phyloP scores from a whole-genome alignment of 371 early-diverging fungal species.

The Basidiobolus heterosporus region DNA sequence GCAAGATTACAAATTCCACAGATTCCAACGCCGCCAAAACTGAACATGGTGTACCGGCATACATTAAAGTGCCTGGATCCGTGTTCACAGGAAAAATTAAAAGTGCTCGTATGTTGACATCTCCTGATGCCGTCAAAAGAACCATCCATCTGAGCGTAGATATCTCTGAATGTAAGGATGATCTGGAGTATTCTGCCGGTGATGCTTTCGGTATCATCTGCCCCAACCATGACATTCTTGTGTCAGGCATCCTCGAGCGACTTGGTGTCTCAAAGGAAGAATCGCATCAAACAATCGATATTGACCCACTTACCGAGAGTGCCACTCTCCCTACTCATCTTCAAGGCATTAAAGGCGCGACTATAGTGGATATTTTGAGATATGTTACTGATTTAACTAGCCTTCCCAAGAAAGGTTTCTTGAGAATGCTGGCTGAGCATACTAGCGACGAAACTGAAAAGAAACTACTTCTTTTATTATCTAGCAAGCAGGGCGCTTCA shows the following conservation, averaged over 20 bases:
- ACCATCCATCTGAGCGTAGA: conserved; percentile 57
- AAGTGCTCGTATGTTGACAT: conserved; percentile 29
- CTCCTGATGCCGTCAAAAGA: conserved; percentile 44
- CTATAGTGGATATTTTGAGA: conserved; percentile 32
- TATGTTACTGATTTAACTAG: conserved; percentile 56
- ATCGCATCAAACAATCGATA: conserved; percentile 14
- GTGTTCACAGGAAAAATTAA: conserved; percentile 24
- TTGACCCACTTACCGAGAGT: conserved; percentile 5
- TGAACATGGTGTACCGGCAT: conserved; percentile 11
- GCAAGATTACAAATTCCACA: conserved; percentile 11
- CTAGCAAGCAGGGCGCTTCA: conserved; percentile 48
- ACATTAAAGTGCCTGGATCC: conserved; percentile 24
- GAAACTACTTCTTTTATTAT: conserved; percentile 47
- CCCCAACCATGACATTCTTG: conserved; percentile 48
- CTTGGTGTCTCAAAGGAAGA: conserved; percentile 19
- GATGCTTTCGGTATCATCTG: conserved; percentile 74
- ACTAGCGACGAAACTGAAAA: conserved; percentile 47
- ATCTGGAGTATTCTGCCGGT: conserved; percentile 49
- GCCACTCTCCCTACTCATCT: conserved; percentile 39
- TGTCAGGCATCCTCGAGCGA: conserved; percentile 27
- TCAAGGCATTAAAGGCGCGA: conserved; percentile 20
- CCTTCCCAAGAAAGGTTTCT: conserved; percentile 56
- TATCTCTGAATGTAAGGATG: conserved; percentile 18
- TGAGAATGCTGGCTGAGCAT: conserved; percentile 67
- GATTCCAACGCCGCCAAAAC: not conserved